Evolutionary conservation across 306 rosid genomes (phyloP).

Genomic region (Coriaria nepalensis): DNA sequence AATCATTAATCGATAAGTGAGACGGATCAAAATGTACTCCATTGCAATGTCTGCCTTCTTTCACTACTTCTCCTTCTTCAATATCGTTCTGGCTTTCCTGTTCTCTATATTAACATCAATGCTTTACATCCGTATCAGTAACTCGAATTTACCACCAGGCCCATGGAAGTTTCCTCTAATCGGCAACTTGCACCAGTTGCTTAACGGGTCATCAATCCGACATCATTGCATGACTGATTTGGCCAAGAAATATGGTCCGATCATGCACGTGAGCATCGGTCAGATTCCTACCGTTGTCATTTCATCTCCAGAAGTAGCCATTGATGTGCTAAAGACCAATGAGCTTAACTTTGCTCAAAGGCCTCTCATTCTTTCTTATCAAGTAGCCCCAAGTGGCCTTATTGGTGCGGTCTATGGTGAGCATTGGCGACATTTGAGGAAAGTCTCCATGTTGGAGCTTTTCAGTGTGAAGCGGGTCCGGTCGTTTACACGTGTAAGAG

Average conservation of each 20-base stretch:
- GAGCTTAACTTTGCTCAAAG: constrained; percentile 22
- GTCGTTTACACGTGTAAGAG: constrained; percentile 15
- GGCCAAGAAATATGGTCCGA: constrained; percentile 22
- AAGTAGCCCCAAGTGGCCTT: neutral
- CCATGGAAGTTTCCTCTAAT: constrained; percentile 28
- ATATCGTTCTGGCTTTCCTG: too few species aligned
- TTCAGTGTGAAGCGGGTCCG: constrained; percentile 8
- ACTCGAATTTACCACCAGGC: constrained; percentile 24
- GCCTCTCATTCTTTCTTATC: constrained; percentile 3
- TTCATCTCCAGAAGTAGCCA: constrained; percentile 28
- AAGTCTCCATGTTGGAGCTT: constrained; percentile 18
- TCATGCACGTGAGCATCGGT: constrained; percentile 31
- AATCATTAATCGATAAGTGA: too few species aligned
- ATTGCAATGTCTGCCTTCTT: too few species aligned
- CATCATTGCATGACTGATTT: constrained; percentile 18
- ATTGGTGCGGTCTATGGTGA: constrained; percentile 18
- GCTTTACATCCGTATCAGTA: too few species aligned
- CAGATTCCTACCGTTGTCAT: constrained; percentile 18
- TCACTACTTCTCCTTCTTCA: too few species aligned
- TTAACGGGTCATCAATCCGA: constrained; percentile 12
- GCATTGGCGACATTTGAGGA: constrained; percentile 20
- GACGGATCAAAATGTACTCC: too few species aligned
- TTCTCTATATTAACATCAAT: too few species aligned
- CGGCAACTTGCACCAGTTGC: constrained; percentile 14
- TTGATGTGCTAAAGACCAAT: constrained; percentile 29